Evolutionary conservation across 805 yeast genomes (phyloP), one percentile per base, ranked within the genome.

Genomic region (Lipomyces mesembrius): DNA sequence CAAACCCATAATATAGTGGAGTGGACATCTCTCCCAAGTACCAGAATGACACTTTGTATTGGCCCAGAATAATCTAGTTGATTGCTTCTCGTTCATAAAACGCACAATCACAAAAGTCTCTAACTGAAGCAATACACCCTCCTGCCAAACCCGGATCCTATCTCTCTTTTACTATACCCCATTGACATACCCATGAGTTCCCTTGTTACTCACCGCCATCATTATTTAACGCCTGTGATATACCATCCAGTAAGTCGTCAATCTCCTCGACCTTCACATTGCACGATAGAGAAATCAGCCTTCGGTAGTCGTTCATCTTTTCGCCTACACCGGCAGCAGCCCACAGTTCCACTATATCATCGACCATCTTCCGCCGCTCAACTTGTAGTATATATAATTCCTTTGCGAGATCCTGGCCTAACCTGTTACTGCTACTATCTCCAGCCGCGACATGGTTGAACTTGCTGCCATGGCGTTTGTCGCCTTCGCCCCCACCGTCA

Each of bases 191-290:
- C 20, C 20, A 43, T 43, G 43, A 37, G 17, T 17, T 43, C 29
- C 34, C 9, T 27, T 20, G 14, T 14, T 9, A 52, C 34, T 52
- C 55, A 11, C 55, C 55, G 34, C 55, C 55, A 52, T 52, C 55
- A 29, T 29, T 29, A 52, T 52, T 52, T 46, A 68, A 57, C 9
- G 71, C 71, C 63, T 68, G 71, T 9, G 70, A 66, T 17, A 68
- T 68, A 9, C 71, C 97, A 71, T 90, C 94, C 60, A 94, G 81
- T 66, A 92, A 82, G 37, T 90, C 89, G 71, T 89, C 91, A 65
- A 94, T 88, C 67, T 90, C 95, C 67, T 91, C 96, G 25, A 88
- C 83, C 60, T 87, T 85, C 63, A 92, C 82, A 1, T 91, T 96
- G 75, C 96, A 90, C 59, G 91, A 85, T 58, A 87, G 79, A 29